phyloP scores from a whole-genome alignment of 306 rosid species.

The Glycyrrhiza uralensis region DNA sequence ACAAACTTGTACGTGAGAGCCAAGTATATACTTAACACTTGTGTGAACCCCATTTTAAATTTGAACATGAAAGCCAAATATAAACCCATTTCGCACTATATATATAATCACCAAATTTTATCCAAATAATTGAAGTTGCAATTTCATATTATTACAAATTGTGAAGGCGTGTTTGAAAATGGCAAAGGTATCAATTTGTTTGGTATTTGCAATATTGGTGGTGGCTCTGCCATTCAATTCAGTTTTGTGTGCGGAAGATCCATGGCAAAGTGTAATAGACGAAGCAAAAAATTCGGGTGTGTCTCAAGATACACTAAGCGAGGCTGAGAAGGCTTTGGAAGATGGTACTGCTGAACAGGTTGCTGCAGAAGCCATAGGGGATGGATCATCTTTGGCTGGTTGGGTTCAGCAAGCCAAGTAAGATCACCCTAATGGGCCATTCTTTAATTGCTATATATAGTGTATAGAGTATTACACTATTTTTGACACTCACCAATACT shows the following conservation, averaged over 20 bases:
- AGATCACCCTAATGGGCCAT: not conserved
- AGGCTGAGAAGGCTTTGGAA: constrained; percentile 7
- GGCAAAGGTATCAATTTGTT: not conserved
- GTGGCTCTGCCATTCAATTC: not conserved
- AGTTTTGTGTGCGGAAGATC: constrained; percentile 5
- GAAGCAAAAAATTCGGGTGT: constrained; percentile 24
- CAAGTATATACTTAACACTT: not conserved
- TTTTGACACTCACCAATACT: too few relatives aligned
- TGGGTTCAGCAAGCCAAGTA: constrained; percentile 28
- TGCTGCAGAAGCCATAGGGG: not conserved
- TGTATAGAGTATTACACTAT: not conserved
- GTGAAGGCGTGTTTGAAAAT: constrained; percentile 20
- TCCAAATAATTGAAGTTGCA: not conserved
- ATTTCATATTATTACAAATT: not conserved
- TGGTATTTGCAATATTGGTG: constrained; percentile 16
- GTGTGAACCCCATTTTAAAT: constrained; percentile 19
- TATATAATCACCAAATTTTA: not conserved
- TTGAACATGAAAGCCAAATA: not conserved
- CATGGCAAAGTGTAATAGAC: not conserved
- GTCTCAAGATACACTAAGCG: not conserved
- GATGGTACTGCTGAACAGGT: not conserved
- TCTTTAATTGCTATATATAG: not conserved
- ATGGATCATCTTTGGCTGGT: not conserved
- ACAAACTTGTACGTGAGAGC: not conserved
- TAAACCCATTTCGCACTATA: not conserved